These are phyloP conservation scores for Malassezia sp. DNA, from an alignment of 1,284 basidiomycete genomes.

Conservation along the genomic window DNA sequence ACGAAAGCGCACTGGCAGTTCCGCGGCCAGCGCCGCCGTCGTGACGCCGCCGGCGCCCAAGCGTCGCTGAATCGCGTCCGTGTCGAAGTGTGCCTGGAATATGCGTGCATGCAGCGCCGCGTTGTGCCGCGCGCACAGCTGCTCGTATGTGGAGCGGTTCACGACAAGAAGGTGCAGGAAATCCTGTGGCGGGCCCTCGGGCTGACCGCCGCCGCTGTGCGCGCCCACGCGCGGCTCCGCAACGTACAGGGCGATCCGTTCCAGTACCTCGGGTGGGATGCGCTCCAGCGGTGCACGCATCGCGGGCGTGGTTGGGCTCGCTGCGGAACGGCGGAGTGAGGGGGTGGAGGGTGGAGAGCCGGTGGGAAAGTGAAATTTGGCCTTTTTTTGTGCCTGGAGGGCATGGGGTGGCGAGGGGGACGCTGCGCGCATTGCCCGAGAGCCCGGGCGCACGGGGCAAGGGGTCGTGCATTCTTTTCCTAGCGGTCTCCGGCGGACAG, in stretches of 20 bases:
- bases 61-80: neutral
- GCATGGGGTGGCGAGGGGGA: no score
- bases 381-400: no score
- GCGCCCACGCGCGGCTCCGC: neutral
- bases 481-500: no score
- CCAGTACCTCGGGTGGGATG: neutral
- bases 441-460: no score
- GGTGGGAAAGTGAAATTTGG: no score
- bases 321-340: no score
- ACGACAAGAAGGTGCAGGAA: neutral
- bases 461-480: no score
- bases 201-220: no score
- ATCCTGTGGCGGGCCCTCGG: neutral
- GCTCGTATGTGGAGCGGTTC: neutral
- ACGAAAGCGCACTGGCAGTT: neutral
- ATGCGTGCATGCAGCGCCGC: conserved; percentile 1
- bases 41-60: neutral
- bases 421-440: no score
- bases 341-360: no score
- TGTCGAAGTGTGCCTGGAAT: neutral
- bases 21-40: neutral
- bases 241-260: neutral
- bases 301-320: no score
- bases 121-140: neutral
- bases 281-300: neutral